Evolutionary conservation across 2,329 filamentous ascomycete genomes (phyloP), one percentile per base, ranked within the genome.

Genomic region (Hypoxylon sp.): DNA sequence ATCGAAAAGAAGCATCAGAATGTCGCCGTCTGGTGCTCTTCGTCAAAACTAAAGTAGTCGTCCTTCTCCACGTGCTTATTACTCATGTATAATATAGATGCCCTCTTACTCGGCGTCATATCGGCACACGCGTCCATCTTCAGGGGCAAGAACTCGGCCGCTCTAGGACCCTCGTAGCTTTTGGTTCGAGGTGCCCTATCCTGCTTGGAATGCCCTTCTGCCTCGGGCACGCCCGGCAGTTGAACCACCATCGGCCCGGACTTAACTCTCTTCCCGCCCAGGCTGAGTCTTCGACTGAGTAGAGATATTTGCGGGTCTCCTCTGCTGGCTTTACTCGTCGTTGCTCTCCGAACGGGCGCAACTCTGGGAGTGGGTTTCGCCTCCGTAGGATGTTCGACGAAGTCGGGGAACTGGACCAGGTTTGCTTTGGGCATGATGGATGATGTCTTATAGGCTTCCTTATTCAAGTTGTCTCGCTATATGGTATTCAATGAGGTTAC

Each of bases 71-170:
- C 47, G 19, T 67, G 61, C 0, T 52, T 50, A 6, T 26, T 34
- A 7, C 64, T 67, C 61, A 62, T 62, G 13, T 46, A 67, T 2
- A 62, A 39, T 20, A 64, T 51, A 5, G 57, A 54, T 4, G 61
- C 58, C 19, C 47, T 62, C 43, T 54, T 56, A 4, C 59, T 44
- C 19, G 43, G 34, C 0, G 22, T 58, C 61, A 67, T 65, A 24
- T 67, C 61, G 1, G 65, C 51, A 13, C 37, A 50, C 6, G 34
- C 53, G 3, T 67, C 61, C 11, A 52, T 62, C 20, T 52, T 39
- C 8, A 61, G 15, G 0, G 26, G 32, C 41, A 62, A n/a, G 0
- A 46, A 46, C 3, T 46, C 41, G 41, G 19, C 41, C 4, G 41
- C 41, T 15, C 41, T 19, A 2, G 41, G 41, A 13, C 41, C 41